Evolutionary conservation across 2,329 filamentous ascomycete genomes (phyloP).

Genomic region (Ustulina deusta): DNA sequence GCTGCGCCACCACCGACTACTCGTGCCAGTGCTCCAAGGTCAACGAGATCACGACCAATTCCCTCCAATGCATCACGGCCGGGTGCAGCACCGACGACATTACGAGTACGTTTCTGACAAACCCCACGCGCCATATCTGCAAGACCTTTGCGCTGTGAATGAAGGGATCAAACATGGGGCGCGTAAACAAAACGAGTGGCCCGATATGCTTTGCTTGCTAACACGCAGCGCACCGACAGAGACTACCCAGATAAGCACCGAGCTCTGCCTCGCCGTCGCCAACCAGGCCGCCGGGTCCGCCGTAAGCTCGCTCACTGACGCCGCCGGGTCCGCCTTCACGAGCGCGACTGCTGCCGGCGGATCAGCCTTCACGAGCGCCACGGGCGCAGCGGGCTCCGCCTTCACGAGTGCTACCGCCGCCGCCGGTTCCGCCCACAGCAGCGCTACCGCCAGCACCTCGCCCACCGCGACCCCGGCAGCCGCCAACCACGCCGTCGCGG

Average conservation of each 20-base stretch:
- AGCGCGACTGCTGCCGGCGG: conserved; percentile 4
- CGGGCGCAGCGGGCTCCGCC: neutral
- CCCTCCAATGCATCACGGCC: conserved; percentile 53
- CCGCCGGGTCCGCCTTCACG: conserved; percentile 18
- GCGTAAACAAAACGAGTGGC: neutral
- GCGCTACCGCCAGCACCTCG: neutral
- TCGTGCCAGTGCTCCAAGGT: conserved; percentile 56
- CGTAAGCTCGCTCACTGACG: conserved; percentile 30
- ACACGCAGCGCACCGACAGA: conserved; percentile 4
- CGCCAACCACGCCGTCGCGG: conserved; percentile 44
- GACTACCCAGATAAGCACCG: conserved; percentile 19
- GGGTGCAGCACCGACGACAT: conserved; percentile 53
- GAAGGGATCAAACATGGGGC: no score
- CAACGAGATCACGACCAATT: conserved; percentile 51
- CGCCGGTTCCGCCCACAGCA: neutral
- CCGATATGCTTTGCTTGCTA: no score
- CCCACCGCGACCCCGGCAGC: conserved; percentile 37
- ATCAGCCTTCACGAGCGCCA: conserved; percentile 14
- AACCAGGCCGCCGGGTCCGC: conserved; percentile 32
- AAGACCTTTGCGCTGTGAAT: no score
- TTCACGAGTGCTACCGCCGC: conserved; percentile 11
- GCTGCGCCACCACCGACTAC: conserved; percentile 53
- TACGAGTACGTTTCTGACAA: conserved; percentile 51
- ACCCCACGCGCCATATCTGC: no score
- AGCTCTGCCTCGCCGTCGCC: conserved; percentile 47